Evolutionary conservation across 345 rosid genomes (phyloP).

Genomic region (Durio zibethinus): DNA sequence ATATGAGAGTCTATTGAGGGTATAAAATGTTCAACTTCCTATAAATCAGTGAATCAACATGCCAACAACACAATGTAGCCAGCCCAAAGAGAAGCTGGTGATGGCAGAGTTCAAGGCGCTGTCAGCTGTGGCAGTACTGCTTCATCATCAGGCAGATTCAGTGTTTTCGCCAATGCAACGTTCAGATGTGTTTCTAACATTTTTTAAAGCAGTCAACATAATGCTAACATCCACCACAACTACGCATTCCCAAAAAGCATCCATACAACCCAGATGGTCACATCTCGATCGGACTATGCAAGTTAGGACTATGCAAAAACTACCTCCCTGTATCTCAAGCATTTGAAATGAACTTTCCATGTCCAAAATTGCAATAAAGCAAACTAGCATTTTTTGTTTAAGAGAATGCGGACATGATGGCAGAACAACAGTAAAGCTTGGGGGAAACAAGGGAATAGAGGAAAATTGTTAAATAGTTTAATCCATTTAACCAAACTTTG

Average conservation of each 20-base stretch:
- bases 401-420: not conserved
- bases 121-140: not conserved
- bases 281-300: not conserved
- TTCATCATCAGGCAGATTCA: not conserved
- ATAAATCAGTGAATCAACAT: not conserved
- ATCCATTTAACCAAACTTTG: not conserved
- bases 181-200: not conserved
- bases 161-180: not conserved
- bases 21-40: not conserved
- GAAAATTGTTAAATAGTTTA: not conserved
- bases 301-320: not conserved
- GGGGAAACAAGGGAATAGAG: not conserved
- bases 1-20: not conserved
- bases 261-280: not conserved
- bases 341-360: not conserved
- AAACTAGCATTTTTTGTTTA: not conserved
- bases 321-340: not conserved
- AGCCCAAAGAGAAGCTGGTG: not conserved
- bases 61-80: not conserved
- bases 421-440: not conserved
- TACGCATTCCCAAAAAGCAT: not conserved
- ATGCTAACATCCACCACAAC: not conserved
- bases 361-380: not conserved
- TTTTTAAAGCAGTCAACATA: not conserved
- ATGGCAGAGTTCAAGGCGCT: not conserved